Conservation (phyloP, 257 asterid genomes). For the Solanum sitiens region DNA sequence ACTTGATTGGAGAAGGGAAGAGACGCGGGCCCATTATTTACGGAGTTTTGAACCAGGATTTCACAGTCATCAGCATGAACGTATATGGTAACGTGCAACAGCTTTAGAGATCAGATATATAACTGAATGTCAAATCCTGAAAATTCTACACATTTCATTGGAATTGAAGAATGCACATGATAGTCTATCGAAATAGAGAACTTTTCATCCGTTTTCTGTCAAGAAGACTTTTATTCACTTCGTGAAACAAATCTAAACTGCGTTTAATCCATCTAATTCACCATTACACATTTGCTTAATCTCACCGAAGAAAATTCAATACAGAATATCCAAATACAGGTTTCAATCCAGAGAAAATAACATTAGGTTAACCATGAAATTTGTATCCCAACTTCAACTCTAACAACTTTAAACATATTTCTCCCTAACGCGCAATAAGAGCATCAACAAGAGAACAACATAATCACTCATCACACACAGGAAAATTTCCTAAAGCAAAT, state of each 20-base stretch:
- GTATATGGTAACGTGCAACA: neutral
- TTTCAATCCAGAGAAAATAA: neutral
- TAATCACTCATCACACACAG: neutral
- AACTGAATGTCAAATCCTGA: neutral
- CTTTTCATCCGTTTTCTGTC: neutral
- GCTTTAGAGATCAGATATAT: neutral
- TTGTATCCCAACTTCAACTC: neutral
- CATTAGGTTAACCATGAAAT: neutral
- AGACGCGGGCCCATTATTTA: too few relatives aligned
- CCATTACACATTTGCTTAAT: neutral
- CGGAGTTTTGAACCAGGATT: neutral
- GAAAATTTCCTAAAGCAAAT: neutral
- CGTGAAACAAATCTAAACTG: neutral
- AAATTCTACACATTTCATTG: neutral
- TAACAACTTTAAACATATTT: neutral
- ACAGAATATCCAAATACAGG: neutral
- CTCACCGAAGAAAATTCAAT: neutral
- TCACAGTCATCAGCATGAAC: neutral
- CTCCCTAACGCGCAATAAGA: neutral
- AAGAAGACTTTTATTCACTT: neutral
- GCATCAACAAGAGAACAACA: neutral
- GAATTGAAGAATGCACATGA: neutral
- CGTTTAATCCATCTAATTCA: neutral
- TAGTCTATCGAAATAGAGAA: neutral
- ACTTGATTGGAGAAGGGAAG: neutral